Percentiles rank a stretch among this genome's conserved stretches.
Evolutionary conservation across 2,329 filamentous ascomycete species (phyloP).

Genomic region (Pseudonectria foliicola): DNA sequence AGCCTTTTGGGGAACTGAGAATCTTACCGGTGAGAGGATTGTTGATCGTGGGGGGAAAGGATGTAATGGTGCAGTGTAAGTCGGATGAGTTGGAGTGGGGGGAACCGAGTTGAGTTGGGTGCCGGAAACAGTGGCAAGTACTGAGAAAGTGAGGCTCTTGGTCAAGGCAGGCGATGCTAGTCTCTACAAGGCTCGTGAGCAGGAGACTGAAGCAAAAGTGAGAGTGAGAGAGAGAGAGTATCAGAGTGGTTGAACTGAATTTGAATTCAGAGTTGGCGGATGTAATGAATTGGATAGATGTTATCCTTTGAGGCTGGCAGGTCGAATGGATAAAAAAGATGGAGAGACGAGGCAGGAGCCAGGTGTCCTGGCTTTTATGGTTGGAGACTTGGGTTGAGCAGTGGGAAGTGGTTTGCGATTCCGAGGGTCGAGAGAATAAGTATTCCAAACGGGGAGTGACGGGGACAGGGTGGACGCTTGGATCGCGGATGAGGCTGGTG

Average conservation of each 20-base stretch:
- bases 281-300: constrained; percentile 10
- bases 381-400: neutral
- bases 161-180: no score
- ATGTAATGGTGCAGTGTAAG: no score
- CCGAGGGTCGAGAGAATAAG: constrained; percentile 6
- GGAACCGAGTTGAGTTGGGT: no score
- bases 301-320: constrained; percentile 10
- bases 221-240: neutral
- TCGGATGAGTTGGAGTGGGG: no score
- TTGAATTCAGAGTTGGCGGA: no score
- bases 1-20: no score
- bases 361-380: constrained; percentile 6
- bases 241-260: no score
- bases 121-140: no score
- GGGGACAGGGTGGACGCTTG: constrained; percentile 5
- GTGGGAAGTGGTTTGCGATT: constrained; percentile 16
- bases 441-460: constrained; percentile 10
- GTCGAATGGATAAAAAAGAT: constrained; percentile 3
- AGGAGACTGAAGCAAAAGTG: neutral
- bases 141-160: no score
- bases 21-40: no score
- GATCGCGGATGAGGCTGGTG: constrained; percentile 12
- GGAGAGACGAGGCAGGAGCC: neutral
- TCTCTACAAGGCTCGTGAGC: no score
- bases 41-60: no score